phyloP scores from a whole-genome alignment of 2,329 filamentous ascomycete species.

The Pestalotiopsis sp. region DNA sequence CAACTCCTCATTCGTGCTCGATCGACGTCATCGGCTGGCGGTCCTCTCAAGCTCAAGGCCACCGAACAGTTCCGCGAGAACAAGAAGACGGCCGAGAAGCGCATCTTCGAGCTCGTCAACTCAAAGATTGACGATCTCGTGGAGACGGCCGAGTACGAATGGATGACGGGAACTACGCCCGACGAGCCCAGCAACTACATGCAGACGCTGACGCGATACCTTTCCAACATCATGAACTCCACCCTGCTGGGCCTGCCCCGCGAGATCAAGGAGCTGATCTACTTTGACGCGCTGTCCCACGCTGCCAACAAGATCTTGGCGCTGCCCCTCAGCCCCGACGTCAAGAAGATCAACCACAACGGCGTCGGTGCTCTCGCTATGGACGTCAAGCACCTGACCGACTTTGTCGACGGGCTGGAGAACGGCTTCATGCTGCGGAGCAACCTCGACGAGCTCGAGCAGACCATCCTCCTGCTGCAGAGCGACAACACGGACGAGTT shows the following conservation, averaged over 20 bases:
- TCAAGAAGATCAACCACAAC: slow-evolving; percentile 85
- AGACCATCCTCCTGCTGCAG: slow-evolving; percentile 88
- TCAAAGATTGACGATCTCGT: slow-evolving; percentile 98
- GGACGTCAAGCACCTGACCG: slow-evolving; percentile 81
- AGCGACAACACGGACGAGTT: slow-evolving; percentile 94
- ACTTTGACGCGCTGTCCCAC: slow-evolving; percentile 93
- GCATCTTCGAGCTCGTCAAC: slow-evolving; percentile 98
- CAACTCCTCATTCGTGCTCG: slow-evolving; percentile 82
- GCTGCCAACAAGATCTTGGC: slow-evolving; percentile 83
- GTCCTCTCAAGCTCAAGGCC: slow-evolving; percentile 77
- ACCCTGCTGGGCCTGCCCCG: slow-evolving; percentile 90
- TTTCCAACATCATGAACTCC: slow-evolving; percentile 95
- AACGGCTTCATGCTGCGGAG: slow-evolving; percentile 84
- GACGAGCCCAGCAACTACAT: slow-evolving; percentile 89
- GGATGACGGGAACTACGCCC: slow-evolving; percentile 62
- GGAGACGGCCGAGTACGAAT: slow-evolving; percentile 97
- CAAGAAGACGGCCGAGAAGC: slow-evolving; percentile 95
- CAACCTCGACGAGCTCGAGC: slow-evolving; percentile 89
- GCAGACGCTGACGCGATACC: slow-evolving; percentile 88
- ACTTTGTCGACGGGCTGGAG: slow-evolving; percentile 85
- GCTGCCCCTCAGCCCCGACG: slow-evolving; percentile 75
- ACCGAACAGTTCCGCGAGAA: slow-evolving; percentile 86
- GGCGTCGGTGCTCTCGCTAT: slow-evolving; percentile 79
- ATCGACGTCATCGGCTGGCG: slow-evolving; percentile 78
- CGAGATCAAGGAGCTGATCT: slow-evolving; percentile 96